Evolutionary conservation across 2,329 filamentous ascomycete species (phyloP).

Genomic region (Coniochaeta pulveracea): DNA sequence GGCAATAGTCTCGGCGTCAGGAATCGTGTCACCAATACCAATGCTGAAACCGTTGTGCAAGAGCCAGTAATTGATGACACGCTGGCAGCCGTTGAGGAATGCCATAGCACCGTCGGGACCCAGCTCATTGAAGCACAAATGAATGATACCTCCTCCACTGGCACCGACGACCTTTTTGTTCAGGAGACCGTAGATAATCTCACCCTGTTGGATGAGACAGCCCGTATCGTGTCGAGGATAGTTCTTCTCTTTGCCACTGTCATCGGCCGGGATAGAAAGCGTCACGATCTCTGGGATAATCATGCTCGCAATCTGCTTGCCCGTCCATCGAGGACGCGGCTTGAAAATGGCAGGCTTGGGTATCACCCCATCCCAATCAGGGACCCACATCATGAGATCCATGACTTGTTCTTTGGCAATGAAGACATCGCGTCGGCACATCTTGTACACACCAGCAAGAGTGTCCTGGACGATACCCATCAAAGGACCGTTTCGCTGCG

Average conservation of each 20-base stretch:
- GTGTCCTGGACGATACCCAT: slow-evolving; percentile 99
- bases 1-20: slow-evolving; percentile 72
- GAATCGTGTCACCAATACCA: slow-evolving; percentile 95
- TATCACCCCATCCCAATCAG: slow-evolving; percentile 92
- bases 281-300: slow-evolving; percentile 82
- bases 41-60: slow-evolving; percentile 95
- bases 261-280: slow-evolving; percentile 54
- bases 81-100: slow-evolving; percentile 93
- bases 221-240: slow-evolving; percentile 62
- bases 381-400: slow-evolving; percentile 96
- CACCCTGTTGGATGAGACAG: slow-evolving; percentile 71
- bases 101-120: slow-evolving; percentile 76
- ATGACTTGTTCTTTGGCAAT: slow-evolving; percentile 84
- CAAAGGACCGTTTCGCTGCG: slow-evolving; percentile 88
- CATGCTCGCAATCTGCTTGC: slow-evolving; percentile 95
- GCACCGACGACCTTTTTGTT: slow-evolving; percentile 94
- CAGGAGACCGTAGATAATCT: slow-evolving; percentile 82
- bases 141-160: slow-evolving; percentile 79
- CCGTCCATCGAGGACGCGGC: slow-evolving; percentile 87
- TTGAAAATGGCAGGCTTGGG: slow-evolving; percentile 90
- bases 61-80: slow-evolving; percentile 94
- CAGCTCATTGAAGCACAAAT: slow-evolving; percentile 93
- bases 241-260: slow-evolving; percentile 34
- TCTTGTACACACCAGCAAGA: slow-evolving; percentile 91
- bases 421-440: slow-evolving; percentile 87